Conservation (phyloP, 805 yeast genomes). For the Lachancea waltii region DNA sequence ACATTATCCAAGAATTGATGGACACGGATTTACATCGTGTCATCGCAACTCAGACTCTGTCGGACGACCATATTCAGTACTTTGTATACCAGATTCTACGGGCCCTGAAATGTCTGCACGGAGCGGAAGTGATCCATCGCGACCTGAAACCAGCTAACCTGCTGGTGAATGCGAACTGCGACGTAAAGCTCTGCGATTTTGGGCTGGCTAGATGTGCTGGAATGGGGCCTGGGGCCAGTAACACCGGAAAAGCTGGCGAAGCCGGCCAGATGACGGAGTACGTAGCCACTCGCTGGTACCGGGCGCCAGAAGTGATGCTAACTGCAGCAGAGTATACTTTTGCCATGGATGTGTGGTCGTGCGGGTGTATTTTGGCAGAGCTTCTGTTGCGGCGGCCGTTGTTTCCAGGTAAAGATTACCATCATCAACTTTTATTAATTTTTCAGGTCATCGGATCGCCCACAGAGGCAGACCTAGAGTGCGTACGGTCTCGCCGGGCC, state of each 20-base stretch:
- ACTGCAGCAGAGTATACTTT: slow-evolving; percentile 90
- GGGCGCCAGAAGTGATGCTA: slow-evolving; percentile 97
- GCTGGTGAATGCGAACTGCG: slow-evolving; percentile 85
- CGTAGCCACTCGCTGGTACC: slow-evolving; percentile 96
- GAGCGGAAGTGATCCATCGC: slow-evolving; percentile 90
- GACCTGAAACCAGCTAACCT: slow-evolving; percentile 88
- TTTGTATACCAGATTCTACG: slow-evolving; percentile 86
- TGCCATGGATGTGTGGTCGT: slow-evolving; percentile 95
- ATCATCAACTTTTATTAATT: slow-evolving; percentile 79
- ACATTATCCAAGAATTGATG: slow-evolving; percentile 81
- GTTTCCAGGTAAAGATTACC: slow-evolving; percentile 92
- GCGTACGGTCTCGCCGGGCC: slow-evolving; percentile 75
- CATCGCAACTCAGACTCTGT: slow-evolving; percentile 69
- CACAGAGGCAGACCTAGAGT: slow-evolving; percentile 63
- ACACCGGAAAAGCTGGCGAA: slow-evolving; percentile 14
- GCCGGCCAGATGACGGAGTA: slow-evolving; percentile 76
- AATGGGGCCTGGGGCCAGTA: slow-evolving; percentile 12
- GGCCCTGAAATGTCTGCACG: slow-evolving; percentile 84
- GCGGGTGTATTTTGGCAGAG: slow-evolving; percentile 93
- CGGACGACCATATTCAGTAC: slow-evolving; percentile 92
- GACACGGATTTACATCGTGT: slow-evolving; percentile 82
- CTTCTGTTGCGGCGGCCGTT: slow-evolving; percentile 79
- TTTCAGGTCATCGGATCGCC: slow-evolving; percentile 88
- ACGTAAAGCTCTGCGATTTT: slow-evolving; percentile 88
- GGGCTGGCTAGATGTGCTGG: slow-evolving; percentile 63